Evolutionary conservation across 2,329 filamentous ascomycete species (phyloP).

Genomic region (Aphanocladium album): DNA sequence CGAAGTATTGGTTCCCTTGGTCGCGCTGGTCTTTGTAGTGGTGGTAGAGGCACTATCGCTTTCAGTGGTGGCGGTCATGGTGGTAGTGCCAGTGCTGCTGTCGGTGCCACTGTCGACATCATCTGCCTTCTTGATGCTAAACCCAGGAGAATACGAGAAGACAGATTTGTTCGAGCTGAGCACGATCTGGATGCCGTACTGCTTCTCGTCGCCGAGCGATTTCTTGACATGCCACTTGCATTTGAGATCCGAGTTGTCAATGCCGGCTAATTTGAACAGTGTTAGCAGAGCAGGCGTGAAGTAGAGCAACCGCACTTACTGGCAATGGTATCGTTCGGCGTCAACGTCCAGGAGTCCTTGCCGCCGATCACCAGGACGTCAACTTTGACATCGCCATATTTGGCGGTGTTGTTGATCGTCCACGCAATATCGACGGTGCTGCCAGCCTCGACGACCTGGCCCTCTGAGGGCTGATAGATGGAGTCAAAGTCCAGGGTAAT

Average conservation of each 20-base stretch:
- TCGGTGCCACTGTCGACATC: background rate
- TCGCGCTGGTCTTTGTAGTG: background rate
- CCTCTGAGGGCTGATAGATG: background rate
- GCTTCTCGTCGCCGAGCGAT: background rate
- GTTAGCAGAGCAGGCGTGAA: background rate
- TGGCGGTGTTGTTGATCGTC: background rate
- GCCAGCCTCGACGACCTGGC: background rate
- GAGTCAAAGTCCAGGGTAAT: background rate
- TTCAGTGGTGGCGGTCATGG: too few relatives aligned
- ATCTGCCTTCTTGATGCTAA: background rate
- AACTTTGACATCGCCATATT: background rate
- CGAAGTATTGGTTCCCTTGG: background rate
- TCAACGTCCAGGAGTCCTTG: background rate
- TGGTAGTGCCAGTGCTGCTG: background rate
- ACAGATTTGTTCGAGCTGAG: background rate
- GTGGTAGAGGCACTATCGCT: background rate
- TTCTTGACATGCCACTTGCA: background rate
- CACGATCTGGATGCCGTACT: background rate
- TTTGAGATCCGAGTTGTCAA: background rate
- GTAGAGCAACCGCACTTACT: background rate
- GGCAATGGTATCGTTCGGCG: background rate
- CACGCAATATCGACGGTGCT: background rate
- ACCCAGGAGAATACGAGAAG: background rate
- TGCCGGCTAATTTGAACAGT: background rate
- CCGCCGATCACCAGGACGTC: background rate